These are phyloP conservation scores for Leccinum pachyderme DNA, from an alignment of 1,284 basidiomycete species.

Conservation along the genomic window DNA sequence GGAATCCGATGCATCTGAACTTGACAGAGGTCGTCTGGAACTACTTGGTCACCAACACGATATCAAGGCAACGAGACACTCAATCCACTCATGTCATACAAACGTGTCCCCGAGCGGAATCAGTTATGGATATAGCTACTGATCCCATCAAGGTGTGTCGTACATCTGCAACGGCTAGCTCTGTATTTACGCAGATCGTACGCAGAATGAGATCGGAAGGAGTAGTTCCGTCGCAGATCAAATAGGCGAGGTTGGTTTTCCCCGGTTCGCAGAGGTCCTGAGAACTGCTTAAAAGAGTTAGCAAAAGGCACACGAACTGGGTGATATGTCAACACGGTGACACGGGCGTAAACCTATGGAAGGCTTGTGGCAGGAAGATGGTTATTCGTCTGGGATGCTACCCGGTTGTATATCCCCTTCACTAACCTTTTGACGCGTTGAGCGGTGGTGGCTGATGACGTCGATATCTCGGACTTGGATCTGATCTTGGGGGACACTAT, in stretches of 20 bases:
- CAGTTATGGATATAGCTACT: not conserved
- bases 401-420: no score
- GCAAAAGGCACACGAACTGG: not conserved
- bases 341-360: not conserved
- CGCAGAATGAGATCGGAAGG: not conserved
- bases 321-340: not conserved
- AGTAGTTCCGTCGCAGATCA: not conserved
- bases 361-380: not conserved
- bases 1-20: not conserved
- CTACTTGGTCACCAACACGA: not conserved
- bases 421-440: no score
- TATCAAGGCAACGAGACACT: not conserved
- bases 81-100: not conserved
- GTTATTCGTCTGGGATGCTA: no score
- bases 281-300: not conserved
- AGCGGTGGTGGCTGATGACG: not conserved
- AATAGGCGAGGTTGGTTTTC: not conserved
- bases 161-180: not conserved
- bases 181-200: not conserved
- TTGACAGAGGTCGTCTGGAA: not conserved
- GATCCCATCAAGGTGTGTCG: not conserved
- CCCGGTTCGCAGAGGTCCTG: not conserved
- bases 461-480: not conserved
- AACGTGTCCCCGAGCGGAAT: not conserved
- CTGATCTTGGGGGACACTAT: not conserved